Base-by-base conservation (phyloP, 2,329 filamentous ascomycete species). In the Aspergillus piperis region DNA sequence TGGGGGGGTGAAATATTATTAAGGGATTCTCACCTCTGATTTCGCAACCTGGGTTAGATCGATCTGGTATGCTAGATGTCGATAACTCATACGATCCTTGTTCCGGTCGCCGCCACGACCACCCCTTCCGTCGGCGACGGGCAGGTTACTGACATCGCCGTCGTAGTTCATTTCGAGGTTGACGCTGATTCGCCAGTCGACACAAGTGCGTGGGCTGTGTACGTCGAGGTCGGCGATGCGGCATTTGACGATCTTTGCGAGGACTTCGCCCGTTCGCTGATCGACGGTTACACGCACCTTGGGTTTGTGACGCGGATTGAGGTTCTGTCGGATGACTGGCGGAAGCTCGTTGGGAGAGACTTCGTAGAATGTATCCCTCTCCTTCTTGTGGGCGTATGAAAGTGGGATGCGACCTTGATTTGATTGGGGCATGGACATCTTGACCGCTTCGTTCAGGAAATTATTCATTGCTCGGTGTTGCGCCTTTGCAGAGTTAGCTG, bases 81-180 rank as follows among this genome's bases (percentile, higher is more conserved):
- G 88, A 77, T 99, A 99, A 72, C 91, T 96, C 73, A 99, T 81
- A 17, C 95, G 86, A 75, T 99, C 93, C 76, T 99, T 99, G 68
- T 86, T 88, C 6, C 93, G 87, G 69, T 91, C 88, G 50, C 63
- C 72, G 13, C 68, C 77, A 48, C 75, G 78, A 38, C 78, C 79
- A 8, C 69, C 66, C 4, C 65, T 65, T 11, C 70, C 68, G 39
- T 75, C 75, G 23, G 82, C 81, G 8, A 81, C 75, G 0, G 78
- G 73, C 2, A 87, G 75, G 21, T 80, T 78, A 7, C 87, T 81
- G 0, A 90, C 70, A 1, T 86, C 81, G 23, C 92, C 91, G 3
- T 92, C 84, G 80, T 88, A 96, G 57, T 89, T 85, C 85, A 96
- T 92, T 85, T 99, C 96, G 2, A 99, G 84, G 72, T 96, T 98